phyloP scores from a whole-genome alignment of 140 eudicot species.

The Erigeron philadelphicus region DNA sequence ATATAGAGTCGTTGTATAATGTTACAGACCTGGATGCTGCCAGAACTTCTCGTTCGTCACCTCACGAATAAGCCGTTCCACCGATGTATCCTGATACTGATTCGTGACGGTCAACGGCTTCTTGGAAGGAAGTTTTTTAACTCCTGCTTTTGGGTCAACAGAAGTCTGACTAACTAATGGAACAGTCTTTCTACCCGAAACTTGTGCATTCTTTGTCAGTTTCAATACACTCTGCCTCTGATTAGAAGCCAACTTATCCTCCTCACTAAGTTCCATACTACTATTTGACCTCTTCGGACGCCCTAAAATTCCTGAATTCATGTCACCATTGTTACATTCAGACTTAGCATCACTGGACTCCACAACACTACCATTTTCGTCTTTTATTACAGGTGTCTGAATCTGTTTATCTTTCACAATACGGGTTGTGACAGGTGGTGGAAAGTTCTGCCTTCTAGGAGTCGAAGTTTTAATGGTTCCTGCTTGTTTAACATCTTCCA shows the following conservation, averaged over 20 bases:
- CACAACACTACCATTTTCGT: constrained; percentile 52
- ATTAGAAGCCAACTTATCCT: constrained; percentile 39
- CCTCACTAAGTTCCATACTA: constrained; percentile 47
- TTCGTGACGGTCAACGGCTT: constrained; percentile 45
- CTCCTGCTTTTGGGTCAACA: constrained; percentile 47
- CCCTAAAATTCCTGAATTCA: constrained; percentile 45
- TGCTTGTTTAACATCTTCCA: constrained; percentile 88
- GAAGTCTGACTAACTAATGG: constrained; percentile 40
- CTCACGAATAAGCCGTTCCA: constrained; percentile 95
- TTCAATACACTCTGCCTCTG: constrained; percentile 52
- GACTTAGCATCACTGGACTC: constrained; percentile 63
- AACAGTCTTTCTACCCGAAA: constrained; percentile 53
- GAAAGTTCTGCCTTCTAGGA: constrained; percentile 72
- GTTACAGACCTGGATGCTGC: constrained; percentile 80
- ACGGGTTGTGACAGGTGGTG: constrained; percentile 59
- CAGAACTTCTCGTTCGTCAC: constrained; percentile 91
- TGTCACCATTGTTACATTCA: constrained; percentile 62
- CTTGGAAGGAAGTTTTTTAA: constrained; percentile 70
- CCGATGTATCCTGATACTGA: constrained; percentile 81
- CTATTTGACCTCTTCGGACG: constrained; percentile 64
- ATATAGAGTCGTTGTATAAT: constrained; percentile 7
- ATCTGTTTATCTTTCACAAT: constrained; percentile 58
- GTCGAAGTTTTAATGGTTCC: constrained; percentile 64
- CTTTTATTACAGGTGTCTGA: constrained; percentile 42
- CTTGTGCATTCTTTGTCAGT: constrained; percentile 46